Base-by-base conservation (phyloP, 1,284 basidiomycete species). In the Pascua guehoae region DNA sequence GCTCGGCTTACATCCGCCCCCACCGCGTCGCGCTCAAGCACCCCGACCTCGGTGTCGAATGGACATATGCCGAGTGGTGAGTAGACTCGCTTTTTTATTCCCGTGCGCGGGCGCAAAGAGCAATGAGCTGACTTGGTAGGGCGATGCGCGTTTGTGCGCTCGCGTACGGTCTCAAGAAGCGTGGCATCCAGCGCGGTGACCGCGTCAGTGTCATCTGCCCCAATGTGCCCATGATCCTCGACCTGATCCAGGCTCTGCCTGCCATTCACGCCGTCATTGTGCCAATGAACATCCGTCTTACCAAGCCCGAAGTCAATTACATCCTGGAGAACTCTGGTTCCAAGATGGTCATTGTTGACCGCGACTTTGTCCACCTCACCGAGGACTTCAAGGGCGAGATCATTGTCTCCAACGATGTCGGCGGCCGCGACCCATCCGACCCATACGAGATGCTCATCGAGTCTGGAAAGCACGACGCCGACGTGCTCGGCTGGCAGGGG, bases 171-270 rank as follows among this genome's bases (percentile, higher is more conserved):
- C 78, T 93, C 43, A 64, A 88, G 10, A 74, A 71, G 3, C 75
- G 90, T 67, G 89, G 88, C 15, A 84, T 93, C 9, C 77, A 81
- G 70, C 87, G 84, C 67, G 90, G 89, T 0, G 88, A 91, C 65
- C 79, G 89, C 24, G 85, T 92, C 17, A 89, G 82, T 2, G 86
- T 91, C 10, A 61, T 61, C 60, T 54, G 56, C 50, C 60, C 60
- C 4, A 61, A 61, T 44, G 56, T 55, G 42, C 60, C 60, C 47
- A 54, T 57, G 52, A 61, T 61, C 50, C 50, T 61, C 43, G 60
- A 61, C 56, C 47, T 61, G 37, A 52, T 57, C 43, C 60, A 61
- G 53, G 60, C 60, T 0, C 39, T 55, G 5, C 60, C 60, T 1
- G 60, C 60, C 10, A 53, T 61, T 44, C 60, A 61, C 50, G 56